Conservation (phyloP, 345 rosid genomes). For the Odontarrhena argentea region DNA sequence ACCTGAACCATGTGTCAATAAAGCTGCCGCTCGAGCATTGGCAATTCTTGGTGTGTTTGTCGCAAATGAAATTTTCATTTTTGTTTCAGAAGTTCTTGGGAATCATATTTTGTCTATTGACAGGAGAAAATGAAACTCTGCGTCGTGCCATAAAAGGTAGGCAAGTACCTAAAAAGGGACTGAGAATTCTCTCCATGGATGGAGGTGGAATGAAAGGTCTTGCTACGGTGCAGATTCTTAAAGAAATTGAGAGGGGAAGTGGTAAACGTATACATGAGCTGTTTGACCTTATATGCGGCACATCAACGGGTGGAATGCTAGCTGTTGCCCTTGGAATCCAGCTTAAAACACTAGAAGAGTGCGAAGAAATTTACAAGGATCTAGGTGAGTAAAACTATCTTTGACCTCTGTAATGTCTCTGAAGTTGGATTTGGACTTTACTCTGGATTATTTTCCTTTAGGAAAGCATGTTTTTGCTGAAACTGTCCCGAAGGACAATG, state of each 20-base stretch:
- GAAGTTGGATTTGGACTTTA: slow-evolving; percentile 30
- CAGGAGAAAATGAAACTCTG: slow-evolving; percentile 93
- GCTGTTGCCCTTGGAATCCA: slow-evolving; percentile 95
- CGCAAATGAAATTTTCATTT: slow-evolving; percentile 13
- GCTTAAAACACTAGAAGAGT: slow-evolving; percentile 80
- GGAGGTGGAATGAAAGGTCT: slow-evolving; percentile 99
- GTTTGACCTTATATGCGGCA: slow-evolving; percentile 95
- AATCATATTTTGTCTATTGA: slow-evolving; percentile 29
- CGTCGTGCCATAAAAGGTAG: slow-evolving; percentile 93
- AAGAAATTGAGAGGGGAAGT: slow-evolving; percentile 94
- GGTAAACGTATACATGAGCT: slow-evolving; percentile 96
- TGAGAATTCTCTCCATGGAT: slow-evolving; percentile 98
- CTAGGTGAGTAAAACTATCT: slow-evolving; percentile 60
- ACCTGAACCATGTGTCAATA: slow-evolving; percentile 79
- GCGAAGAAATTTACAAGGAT: slow-evolving; percentile 97
- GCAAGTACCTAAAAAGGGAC: slow-evolving; percentile 84
- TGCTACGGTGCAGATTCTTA: slow-evolving; percentile 95
- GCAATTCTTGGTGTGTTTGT: slow-evolving; percentile 86
- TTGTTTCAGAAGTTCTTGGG: slow-evolving; percentile 10
- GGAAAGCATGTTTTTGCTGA: slow-evolving; percentile 99
- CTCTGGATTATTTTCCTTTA: slow-evolving; percentile 41
- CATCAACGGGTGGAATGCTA: slow-evolving; percentile 99
- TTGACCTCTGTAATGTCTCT: slow-evolving; percentile 9
- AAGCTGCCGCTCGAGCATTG: slow-evolving; percentile 97
- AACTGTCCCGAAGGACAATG: slow-evolving; percentile 90